Evolutionary conservation across 768 basidiomycete species (phyloP), one percentile per base, ranked within the genome.

Genomic region (Pleurotus salmoneostramineus): DNA sequence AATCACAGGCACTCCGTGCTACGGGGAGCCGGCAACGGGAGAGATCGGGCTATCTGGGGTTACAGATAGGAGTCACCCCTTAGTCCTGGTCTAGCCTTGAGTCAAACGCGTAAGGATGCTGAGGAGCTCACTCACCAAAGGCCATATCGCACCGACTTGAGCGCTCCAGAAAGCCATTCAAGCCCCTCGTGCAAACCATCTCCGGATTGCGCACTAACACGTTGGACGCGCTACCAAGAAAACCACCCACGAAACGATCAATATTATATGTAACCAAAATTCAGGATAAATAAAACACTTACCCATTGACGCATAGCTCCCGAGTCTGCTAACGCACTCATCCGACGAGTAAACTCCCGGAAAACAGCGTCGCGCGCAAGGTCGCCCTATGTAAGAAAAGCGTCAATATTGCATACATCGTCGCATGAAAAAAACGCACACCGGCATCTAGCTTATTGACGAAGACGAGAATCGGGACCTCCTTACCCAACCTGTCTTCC

Each of bases 401-500:
- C 21, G 21, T 27, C 21, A 27, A 27, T 27, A 27, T 27, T 27
- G 21, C 21, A 27, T 27, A 27, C 21, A 27, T 27, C 3, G 3
- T 27, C 21, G 21, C 2, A 3, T 27, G 21, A 27, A 27, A 27
- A 14, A 17, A 47, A 47, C 45, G 45, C 21, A 47, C 45, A 47
- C n/a, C n/a, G 6, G 36, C 14, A 33, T 46, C 45, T 44, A 47
- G 54, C 42, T 56, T 56, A 32, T 56, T 56, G 6, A 44, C 56
- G 11, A 17, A 56, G 6, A 56, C 34, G n/a, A 48, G 27, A 1
- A 56, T 8, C 15, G 11, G 27, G 10, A 32, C 31, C 31, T 17
- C 11, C 48, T 37, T 51, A 6, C 44, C n/a, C 14, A 60, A 32
- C 11, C 79, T 75, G 62, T 78, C 75, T 66, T 74, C 74, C 66